Percentiles rank a stretch among this genome's conserved stretches.
phyloP scores from a whole-genome alignment of 345 rosid genomes.

The Eutrema japonicum region DNA sequence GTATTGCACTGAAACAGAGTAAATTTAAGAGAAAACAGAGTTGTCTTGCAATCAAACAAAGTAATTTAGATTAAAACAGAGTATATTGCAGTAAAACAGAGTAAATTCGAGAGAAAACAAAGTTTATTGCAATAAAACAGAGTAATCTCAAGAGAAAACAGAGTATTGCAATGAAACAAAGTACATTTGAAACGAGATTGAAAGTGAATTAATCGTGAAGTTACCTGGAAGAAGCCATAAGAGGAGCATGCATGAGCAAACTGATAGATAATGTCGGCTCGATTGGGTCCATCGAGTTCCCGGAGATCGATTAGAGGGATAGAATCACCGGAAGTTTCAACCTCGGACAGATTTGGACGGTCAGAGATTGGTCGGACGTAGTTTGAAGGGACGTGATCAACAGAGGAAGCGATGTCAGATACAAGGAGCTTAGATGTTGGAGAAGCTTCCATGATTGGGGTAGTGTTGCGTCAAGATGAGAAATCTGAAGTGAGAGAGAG shows the following conservation, averaged over 20 bases:
- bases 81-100: not conserved
- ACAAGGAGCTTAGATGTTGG: conserved; percentile 46
- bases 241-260: conserved; percentile 59
- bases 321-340: conserved; percentile 40
- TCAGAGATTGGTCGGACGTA: conserved; percentile 63
- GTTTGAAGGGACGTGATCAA: conserved; percentile 51
- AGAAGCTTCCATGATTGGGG: conserved; percentile 17
- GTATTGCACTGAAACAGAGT: not conserved
- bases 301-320: conserved; percentile 70
- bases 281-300: conserved; percentile 53
- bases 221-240: conserved; percentile 69
- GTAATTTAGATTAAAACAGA: not conserved
- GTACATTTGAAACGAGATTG: not conserved
- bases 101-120: not conserved
- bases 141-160: not conserved
- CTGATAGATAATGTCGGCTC: conserved; percentile 41
- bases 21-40: not conserved
- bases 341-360: conserved; percentile 60
- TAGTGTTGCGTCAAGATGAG: conserved; percentile 11
- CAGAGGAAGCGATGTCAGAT: conserved; percentile 52
- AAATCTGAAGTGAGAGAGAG: conserved; percentile 9
- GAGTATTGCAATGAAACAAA: not conserved
- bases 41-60: not conserved
- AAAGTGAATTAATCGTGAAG: not conserved
- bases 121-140: not conserved